Evolutionary conservation across 345 rosid genomes (phyloP), one percentile per base, ranked within the genome.

Genomic region (Adansonia digitata): DNA sequence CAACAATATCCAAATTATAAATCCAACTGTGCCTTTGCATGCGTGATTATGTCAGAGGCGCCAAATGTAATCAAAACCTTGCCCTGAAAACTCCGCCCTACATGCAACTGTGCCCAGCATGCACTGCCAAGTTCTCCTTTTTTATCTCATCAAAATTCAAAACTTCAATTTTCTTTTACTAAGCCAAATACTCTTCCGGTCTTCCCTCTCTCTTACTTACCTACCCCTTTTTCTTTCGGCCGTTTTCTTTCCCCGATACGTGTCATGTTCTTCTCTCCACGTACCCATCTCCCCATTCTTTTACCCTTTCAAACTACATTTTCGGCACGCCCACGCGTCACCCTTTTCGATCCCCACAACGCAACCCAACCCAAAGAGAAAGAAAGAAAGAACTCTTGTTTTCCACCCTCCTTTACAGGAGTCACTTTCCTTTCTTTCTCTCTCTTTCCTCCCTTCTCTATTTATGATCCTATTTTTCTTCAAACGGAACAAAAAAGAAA

Each of bases 1-100:
- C n/a, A n/a, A n/a, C n/a, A n/a, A n/a, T n/a, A n/a, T n/a, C n/a
- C n/a, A n/a, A n/a, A n/a, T n/a, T n/a, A n/a, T n/a, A n/a, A n/a
- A n/a, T n/a, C n/a, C n/a, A n/a, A n/a, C n/a, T n/a, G n/a, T n/a
- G n/a, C n/a, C n/a, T n/a, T n/a, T 42, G 45, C 45, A 42, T 42
- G 45, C 17, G 10, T 29, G 40, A 22, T 61, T 61, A 61, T 31
- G 40, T 61, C 42, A 17, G 9, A 13, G 10, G 42, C 42, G 66
- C 66, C 66, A 31, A 61, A 61, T 61, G 66, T 61, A 61, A 61
- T 61, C 42, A 7, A 61, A 61, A 31, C n/a, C 66, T 31, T 14
- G 42, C 64, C n/a, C n/a, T n/a, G n/a, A n/a, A n/a, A n/a, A 15
- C 35, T 26, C 12, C 0, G 3, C 31, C 15, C 40, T n/a, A n/a